Percentiles rank a stretch among this genome's conserved stretches.
Evolutionary conservation across 345 rosid species (phyloP).

Genomic region (Melastoma malabathricum): DNA sequence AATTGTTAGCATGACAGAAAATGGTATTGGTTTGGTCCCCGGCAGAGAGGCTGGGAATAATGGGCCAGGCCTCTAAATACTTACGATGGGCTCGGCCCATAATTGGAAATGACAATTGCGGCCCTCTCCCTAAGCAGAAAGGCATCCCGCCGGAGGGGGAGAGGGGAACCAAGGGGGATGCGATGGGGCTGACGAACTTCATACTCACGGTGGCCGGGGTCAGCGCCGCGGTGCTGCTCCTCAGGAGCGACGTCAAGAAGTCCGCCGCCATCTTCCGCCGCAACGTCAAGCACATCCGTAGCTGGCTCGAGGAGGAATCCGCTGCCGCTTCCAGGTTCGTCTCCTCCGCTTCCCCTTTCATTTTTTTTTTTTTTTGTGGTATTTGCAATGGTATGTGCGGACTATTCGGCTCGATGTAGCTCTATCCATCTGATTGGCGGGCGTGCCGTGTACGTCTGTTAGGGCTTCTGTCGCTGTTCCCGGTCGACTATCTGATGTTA

Average conservation of each 20-base stretch:
- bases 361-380: not conserved
- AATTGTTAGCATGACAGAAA: too few relatives aligned
- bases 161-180: too few relatives aligned
- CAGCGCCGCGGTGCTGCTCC: conserved; percentile 64
- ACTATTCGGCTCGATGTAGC: not conserved
- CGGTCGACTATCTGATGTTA: too few relatives aligned
- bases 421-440: too few relatives aligned
- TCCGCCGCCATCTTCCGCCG: conserved; percentile 66
- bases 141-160: too few relatives aligned
- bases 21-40: too few relatives aligned
- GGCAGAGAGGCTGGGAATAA: too few relatives aligned
- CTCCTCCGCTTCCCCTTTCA: not conserved
- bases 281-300: conserved; percentile 73
- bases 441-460: not conserved
- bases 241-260: conserved; percentile 86
- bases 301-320: conserved; percentile 94
- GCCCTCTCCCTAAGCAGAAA: too few relatives aligned
- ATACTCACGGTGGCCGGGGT: conserved; percentile 85
- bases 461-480: too few relatives aligned
- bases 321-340: conserved; percentile 53
- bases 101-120: too few relatives aligned
- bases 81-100: too few relatives aligned
- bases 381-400: not conserved
- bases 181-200: conserved; percentile 77
- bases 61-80: too few relatives aligned